phyloP scores from a whole-genome alignment of 768 basidiomycete species.

The Russula virescens region DNA sequence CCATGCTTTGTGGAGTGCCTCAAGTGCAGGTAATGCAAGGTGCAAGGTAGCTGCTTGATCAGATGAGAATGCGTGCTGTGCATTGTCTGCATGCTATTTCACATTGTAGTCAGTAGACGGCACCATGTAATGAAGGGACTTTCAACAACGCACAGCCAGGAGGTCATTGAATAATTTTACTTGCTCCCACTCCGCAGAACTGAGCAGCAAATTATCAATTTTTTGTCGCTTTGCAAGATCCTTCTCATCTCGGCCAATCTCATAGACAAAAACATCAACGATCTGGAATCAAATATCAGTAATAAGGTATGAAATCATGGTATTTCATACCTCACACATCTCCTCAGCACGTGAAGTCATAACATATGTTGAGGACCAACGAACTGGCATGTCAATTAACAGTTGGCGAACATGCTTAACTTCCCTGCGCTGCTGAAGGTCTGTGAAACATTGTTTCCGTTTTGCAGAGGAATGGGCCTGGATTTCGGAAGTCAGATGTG shows the following conservation, averaged over 20 bases:
- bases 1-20: conserved; percentile 31
- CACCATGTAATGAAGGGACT: too few relatives aligned
- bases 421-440: neutral
- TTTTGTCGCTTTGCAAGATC: too few relatives aligned
- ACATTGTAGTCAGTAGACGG: neutral
- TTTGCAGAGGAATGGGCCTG: neutral
- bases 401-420: neutral
- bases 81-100: conserved; percentile 28
- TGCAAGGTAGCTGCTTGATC: conserved; percentile 28
- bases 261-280: too few relatives aligned
- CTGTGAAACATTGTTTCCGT: neutral
- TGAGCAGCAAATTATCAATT: too few relatives aligned
- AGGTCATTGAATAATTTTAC: too few relatives aligned
- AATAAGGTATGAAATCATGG: too few relatives aligned
- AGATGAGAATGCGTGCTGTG: conserved; percentile 33
- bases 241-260: too few relatives aligned
- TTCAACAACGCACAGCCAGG: too few relatives aligned
- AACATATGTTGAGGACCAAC: neutral
- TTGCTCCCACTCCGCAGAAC: too few relatives aligned
- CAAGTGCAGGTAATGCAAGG: conserved; percentile 30
- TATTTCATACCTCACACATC: too few relatives aligned
- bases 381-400: too few relatives aligned
- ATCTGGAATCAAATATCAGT: too few relatives aligned
- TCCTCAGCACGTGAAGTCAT: neutral
- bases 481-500: neutral